Evolutionary conservation across 495 filamentous ascomycete genomes (phyloP).

Genomic region (Xylaria intraflava): DNA sequence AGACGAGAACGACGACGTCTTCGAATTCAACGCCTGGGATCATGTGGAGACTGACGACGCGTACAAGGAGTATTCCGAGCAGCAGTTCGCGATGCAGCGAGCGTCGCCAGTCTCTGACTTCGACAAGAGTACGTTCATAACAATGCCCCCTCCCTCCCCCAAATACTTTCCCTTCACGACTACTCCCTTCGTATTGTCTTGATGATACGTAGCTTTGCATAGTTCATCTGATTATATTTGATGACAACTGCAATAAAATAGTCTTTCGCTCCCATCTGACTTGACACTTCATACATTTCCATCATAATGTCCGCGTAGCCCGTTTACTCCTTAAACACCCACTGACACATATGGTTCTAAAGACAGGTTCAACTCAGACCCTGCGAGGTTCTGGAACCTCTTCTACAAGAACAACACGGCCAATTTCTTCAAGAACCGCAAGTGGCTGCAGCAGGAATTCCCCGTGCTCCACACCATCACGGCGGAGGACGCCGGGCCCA

Average conservation of each 20-base stretch:
- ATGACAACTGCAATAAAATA: constrained; percentile 46
- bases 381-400: constrained; percentile 91
- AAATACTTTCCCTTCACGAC: neutral
- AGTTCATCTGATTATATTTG: constrained; percentile 54
- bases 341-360: constrained; percentile 27
- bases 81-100: constrained; percentile 77
- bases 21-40: constrained; percentile 97
- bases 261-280: constrained; percentile 64
- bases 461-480: constrained; percentile 70
- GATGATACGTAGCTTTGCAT: constrained; percentile 55
- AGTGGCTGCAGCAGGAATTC: constrained; percentile 94
- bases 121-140: constrained; percentile 57
- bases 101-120: constrained; percentile 77
- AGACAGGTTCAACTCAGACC: constrained; percentile 78
- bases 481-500: constrained; percentile 50
- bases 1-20: constrained; percentile 75
- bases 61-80: constrained; percentile 73
- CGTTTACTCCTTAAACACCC: neutral
- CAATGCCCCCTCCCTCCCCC: constrained; percentile 1
- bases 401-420: constrained; percentile 93
- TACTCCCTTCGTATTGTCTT: constrained; percentile 26
- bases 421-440: constrained; percentile 98
- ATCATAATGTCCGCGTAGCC: neutral
- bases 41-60: constrained; percentile 82
- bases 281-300: constrained; percentile 12